These are phyloP conservation scores for Dictyophora rubrovolvata DNA, from an alignment of 768 basidiomycete species.

Conservation along the genomic window DNA sequence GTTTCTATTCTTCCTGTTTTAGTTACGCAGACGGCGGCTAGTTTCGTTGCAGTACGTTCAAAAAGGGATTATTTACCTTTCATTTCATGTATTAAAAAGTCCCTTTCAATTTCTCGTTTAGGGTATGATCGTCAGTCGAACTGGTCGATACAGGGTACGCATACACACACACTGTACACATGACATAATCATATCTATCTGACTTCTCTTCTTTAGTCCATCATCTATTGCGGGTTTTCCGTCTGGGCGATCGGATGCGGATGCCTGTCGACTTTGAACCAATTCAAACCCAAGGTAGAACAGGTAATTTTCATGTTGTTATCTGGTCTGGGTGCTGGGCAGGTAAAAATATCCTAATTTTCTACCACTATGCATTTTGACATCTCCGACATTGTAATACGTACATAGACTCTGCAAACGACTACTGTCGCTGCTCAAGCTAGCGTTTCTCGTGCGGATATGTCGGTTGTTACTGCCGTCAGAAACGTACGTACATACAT, in stretches of 20 bases:
- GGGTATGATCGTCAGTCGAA: conserved; percentile 53
- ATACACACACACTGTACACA: not conserved
- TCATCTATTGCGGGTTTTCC: conserved; percentile 53
- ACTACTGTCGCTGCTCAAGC: conserved; percentile 68
- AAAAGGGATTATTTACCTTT: too few species aligned
- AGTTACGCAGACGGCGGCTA: conserved; percentile 50
- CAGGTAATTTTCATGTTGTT: conserved; percentile 54
- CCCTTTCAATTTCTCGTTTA: too few species aligned
- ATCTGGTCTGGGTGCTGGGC: conserved; percentile 50
- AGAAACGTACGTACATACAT: conserved; percentile 48
- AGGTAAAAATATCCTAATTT: conserved; percentile 28
- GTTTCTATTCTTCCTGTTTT: conserved; percentile 63
- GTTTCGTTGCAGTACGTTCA: conserved; percentile 41
- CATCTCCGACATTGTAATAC: not conserved
- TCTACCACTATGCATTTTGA: conserved; percentile 8
- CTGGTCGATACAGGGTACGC: conserved; percentile 50
- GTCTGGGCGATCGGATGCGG: conserved; percentile 66
- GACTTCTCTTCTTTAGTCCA: conserved; percentile 27
- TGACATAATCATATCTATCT: not conserved
- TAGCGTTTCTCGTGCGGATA: conserved; percentile 56
- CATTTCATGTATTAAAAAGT: not conserved
- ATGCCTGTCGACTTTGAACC: conserved; percentile 52
- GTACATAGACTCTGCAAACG: conserved; percentile 42
- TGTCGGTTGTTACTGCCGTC: conserved; percentile 67
- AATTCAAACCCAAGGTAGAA: conserved; percentile 35